Evolutionary conservation across 192 early-diverging fungal species (phyloP).

Genomic region (Geranomyces variabilis): DNA sequence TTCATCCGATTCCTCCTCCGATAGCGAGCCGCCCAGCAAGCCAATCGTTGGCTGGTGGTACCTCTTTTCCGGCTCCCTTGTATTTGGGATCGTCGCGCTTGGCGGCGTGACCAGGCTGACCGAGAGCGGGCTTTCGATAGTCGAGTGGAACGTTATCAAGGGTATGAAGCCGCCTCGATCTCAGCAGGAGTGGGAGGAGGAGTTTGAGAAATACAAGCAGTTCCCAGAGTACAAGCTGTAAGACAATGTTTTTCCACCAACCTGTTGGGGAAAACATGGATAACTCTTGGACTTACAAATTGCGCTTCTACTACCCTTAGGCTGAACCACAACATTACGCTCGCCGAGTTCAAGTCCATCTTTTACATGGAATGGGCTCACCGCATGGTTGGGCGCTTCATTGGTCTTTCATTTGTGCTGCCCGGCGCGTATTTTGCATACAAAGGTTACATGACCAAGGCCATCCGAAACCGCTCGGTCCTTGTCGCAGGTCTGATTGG

Average conservation of each 20-base stretch:
- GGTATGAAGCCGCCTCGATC: slow-evolving; percentile 89
- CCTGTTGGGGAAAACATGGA: not conserved
- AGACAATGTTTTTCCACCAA: slow-evolving; percentile 23
- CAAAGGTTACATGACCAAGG: slow-evolving; percentile 74
- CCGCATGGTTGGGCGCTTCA: slow-evolving; percentile 88
- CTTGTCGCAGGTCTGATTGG: slow-evolving; percentile 31
- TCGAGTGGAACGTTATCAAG: slow-evolving; percentile 94
- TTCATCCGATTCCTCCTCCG: not conserved
- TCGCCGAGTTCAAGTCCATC: slow-evolving; percentile 95
- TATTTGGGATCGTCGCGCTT: slow-evolving; percentile 91
- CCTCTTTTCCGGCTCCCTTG: slow-evolving; percentile 81
- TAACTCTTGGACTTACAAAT: not conserved
- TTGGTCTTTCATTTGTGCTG: slow-evolving; percentile 84
- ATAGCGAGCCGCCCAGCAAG: slow-evolving; percentile 6
- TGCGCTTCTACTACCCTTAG: slow-evolving; percentile 51
- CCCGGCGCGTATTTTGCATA: slow-evolving; percentile 84
- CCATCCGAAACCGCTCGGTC: slow-evolving; percentile 47
- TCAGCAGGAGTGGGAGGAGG: slow-evolving; percentile 84
- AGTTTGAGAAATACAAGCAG: slow-evolving; percentile 98
- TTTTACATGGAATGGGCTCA: slow-evolving; percentile 99
- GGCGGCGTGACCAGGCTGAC: slow-evolving; percentile 96
- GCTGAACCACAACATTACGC: slow-evolving; percentile 84
- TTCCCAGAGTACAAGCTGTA: slow-evolving; percentile 96
- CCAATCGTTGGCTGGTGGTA: slow-evolving; percentile 90
- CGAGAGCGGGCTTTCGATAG: slow-evolving; percentile 95